phyloP scores from a whole-genome alignment of 345 rosid species.

The Lagerstroemia speciosa region DNA sequence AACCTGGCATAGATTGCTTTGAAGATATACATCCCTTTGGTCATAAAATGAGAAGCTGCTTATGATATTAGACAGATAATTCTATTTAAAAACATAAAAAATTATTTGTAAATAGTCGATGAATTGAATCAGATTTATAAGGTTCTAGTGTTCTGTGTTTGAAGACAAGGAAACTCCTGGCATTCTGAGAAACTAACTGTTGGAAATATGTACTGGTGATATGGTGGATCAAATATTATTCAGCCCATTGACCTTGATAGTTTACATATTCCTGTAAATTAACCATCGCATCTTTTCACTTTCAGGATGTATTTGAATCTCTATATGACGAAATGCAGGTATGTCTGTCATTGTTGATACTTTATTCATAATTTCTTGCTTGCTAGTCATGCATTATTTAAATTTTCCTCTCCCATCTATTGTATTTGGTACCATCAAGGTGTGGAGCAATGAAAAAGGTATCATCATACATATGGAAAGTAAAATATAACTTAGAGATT shows the following conservation, averaged over 20 bases:
- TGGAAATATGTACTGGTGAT: background rate
- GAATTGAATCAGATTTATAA: background rate
- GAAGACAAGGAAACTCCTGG: background rate
- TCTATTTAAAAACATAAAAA: background rate
- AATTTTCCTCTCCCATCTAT: background rate
- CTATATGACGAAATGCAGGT: slow-evolving; percentile 15
- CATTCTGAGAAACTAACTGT: background rate
- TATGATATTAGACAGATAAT: background rate
- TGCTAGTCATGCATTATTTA: background rate
- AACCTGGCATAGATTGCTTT: background rate
- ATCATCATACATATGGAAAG: background rate
- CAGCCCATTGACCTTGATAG: background rate
- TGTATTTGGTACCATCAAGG: background rate
- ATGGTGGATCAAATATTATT: background rate
- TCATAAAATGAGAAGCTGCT: background rate
- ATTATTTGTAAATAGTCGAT: background rate
- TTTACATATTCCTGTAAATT: background rate
- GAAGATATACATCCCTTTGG: background rate
- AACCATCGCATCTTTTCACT: background rate
- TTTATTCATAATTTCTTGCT: background rate
- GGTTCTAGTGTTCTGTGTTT: background rate
- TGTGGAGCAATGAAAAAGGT: background rate
- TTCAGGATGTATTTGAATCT: slow-evolving; percentile 14
- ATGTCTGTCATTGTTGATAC: background rate
- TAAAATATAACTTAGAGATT: background rate